phyloP scores from a whole-genome alignment of 331 rosid genomes.

The Acacia concinna region DNA sequence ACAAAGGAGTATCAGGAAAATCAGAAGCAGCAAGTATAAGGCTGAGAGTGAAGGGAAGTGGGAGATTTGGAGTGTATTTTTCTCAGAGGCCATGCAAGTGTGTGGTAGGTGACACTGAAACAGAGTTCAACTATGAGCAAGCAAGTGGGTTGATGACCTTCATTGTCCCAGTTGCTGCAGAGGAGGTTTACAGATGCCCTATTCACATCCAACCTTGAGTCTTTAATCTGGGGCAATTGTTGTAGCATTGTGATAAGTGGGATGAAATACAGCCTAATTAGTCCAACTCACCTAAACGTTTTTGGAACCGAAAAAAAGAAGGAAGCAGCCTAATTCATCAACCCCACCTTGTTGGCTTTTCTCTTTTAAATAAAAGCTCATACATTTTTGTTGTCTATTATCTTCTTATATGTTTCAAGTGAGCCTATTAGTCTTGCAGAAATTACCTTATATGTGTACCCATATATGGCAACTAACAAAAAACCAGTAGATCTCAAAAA shows the following conservation, averaged over 20 bases:
- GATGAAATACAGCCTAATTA: too few species aligned
- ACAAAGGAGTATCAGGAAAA: neutral
- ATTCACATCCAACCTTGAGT: slow-evolving; percentile 66
- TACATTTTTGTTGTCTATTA: neutral
- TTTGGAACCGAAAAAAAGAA: too few species aligned
- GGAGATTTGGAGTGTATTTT: slow-evolving; percentile 72
- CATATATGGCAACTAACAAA: neutral
- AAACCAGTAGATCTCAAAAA: neutral
- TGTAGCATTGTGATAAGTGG: neutral
- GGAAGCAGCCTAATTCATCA: too few species aligned
- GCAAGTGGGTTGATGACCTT: slow-evolving; percentile 63
- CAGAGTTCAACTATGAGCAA: slow-evolving; percentile 47
- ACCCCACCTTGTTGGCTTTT: neutral
- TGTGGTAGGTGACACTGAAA: slow-evolving; percentile 45
- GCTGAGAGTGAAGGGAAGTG: slow-evolving; percentile 67
- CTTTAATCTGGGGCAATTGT: neutral
- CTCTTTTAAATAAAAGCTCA: slow-evolving; percentile 25
- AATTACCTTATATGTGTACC: neutral
- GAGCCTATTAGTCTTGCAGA: neutral
- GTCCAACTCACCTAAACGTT: too few species aligned
- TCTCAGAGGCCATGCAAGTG: slow-evolving; percentile 69
- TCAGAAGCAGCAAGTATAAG: slow-evolving; percentile 44
- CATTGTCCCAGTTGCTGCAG: slow-evolving; percentile 49
- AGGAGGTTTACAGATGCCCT: slow-evolving; percentile 76
- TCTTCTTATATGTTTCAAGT: neutral